Conservation (phyloP, 2,329 filamentous ascomycete genomes). For the Penicillium capsulatum region DNA sequence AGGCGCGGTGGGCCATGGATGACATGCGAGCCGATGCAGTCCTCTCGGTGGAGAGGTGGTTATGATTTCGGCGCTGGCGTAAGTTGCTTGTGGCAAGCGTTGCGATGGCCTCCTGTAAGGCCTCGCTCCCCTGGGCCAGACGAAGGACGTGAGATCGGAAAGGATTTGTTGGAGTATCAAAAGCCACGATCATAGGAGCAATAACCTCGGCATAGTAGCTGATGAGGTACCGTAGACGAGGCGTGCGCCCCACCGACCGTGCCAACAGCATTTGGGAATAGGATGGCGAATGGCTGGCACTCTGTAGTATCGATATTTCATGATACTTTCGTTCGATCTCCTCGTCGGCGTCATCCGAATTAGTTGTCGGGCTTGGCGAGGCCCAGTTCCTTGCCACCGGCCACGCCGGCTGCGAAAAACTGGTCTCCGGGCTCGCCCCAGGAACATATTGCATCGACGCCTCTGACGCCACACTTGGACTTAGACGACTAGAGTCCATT, state of each 20-base stretch:
- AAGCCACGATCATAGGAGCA: slow-evolving; percentile 84
- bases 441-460: slow-evolving; percentile 15
- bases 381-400: slow-evolving; percentile 10
- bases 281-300: slow-evolving; percentile 27
- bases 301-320: slow-evolving; percentile 15
- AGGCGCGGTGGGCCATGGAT: slow-evolving; percentile 44
- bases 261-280: slow-evolving; percentile 37
- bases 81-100: slow-evolving; percentile 85
- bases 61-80: slow-evolving; percentile 66
- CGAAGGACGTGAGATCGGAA: slow-evolving; percentile 78
- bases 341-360: slow-evolving; percentile 19
- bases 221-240: slow-evolving; percentile 81
- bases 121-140: slow-evolving; percentile 71
- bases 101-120: slow-evolving; percentile 87
- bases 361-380: slow-evolving; percentile 6
- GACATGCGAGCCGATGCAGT: slow-evolving; percentile 49
- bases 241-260: slow-evolving; percentile 58
- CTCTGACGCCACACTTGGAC: slow-evolving; percentile 14
- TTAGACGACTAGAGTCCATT: slow-evolving; percentile 9
- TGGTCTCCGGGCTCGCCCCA: slow-evolving; percentile 12
- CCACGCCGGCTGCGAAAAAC: slow-evolving; percentile 13
- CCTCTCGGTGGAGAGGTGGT: slow-evolving; percentile 52
- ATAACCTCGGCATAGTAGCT: slow-evolving; percentile 93
- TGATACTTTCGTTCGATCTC: slow-evolving; percentile 15
- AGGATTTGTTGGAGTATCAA: slow-evolving; percentile 80